phyloP scores from a whole-genome alignment of 75 land plant genomes.

The Adiantum capillusveneris region DNA sequence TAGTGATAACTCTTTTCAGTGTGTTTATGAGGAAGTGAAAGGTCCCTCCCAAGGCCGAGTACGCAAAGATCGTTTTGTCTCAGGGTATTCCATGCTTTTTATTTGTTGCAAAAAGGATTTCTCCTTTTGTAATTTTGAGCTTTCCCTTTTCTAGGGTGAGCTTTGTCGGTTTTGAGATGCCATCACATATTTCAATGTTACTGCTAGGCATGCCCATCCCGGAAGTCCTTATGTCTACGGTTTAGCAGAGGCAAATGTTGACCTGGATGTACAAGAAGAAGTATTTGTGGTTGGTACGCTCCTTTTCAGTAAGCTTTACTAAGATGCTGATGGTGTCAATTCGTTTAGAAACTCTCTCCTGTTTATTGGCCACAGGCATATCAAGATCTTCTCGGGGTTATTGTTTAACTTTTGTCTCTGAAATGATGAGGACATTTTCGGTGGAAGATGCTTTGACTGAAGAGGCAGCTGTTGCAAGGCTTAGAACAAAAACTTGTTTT shows the following conservation, averaged over 20 bases:
- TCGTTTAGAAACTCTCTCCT: neutral
- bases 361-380: conserved; percentile 48
- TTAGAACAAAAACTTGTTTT: conserved; percentile 64
- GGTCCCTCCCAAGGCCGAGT: conserved; percentile 71
- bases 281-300: conserved; percentile 84
- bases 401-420: conserved; percentile 57
- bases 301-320: no score
- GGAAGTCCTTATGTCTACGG: conserved; percentile 97
- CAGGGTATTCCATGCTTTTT: conserved; percentile 48
- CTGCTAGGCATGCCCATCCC: conserved; percentile 93
- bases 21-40: conserved; percentile 85
- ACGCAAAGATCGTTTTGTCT: conserved; percentile 77
- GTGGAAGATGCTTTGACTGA: conserved; percentile 91
- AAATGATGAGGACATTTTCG: conserved; percentile 88
- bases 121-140: no score
- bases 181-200: no score
- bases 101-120: no score
- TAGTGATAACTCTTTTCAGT: conserved; percentile 21
- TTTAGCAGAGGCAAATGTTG: conserved; percentile 74
- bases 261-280: conserved; percentile 92
- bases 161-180: no score
- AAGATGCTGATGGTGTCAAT: no score
- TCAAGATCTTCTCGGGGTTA: conserved; percentile 87
- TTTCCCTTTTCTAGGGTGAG: no score
- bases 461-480: conserved; percentile 80